Evolutionary conservation across 1,139 yeast species (phyloP).

Genomic region (Zygoascus meyerae): DNA sequence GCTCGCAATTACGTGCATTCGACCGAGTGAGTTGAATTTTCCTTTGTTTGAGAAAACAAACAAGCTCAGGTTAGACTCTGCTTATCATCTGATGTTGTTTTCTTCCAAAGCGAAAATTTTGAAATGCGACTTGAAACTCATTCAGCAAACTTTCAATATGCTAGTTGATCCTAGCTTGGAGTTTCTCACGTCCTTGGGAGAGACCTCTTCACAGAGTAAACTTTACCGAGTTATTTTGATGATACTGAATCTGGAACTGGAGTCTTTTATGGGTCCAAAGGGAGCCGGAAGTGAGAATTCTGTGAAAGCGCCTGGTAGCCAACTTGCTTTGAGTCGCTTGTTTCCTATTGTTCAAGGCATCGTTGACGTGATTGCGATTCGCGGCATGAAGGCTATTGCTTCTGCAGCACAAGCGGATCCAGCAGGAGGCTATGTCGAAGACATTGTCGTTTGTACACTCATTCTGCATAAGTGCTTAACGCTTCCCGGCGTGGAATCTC

Average conservation of each 20-base stretch:
- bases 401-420: conserved; percentile 18
- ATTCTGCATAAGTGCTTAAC: conserved; percentile 53
- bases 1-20: conserved; percentile 47
- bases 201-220: conserved; percentile 8
- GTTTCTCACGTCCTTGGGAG: conserved; percentile 17
- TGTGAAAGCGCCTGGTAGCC: too few relatives aligned
- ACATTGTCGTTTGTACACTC: conserved; percentile 57
- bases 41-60: conserved; percentile 47
- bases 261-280: conserved; percentile 15
- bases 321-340: neutral
- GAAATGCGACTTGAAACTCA: conserved; percentile 15
- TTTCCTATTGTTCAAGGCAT: conserved; percentile 22
- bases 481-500: conserved; percentile 46
- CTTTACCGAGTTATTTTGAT: conserved; percentile 25
- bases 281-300: neutral
- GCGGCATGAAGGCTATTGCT: conserved; percentile 27
- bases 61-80: conserved; percentile 60
- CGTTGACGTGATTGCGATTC: conserved; percentile 28
- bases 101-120: conserved; percentile 30
- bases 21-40: conserved; percentile 49
- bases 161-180: conserved; percentile 24
- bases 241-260: conserved; percentile 26
- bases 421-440: conserved; percentile 50
- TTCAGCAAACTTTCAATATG: conserved; percentile 20
- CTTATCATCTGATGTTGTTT: conserved; percentile 57